Evolutionary conservation across 2,329 filamentous ascomycete genomes (phyloP).

Genomic region (Ceratocystiopsis minuta): DNA sequence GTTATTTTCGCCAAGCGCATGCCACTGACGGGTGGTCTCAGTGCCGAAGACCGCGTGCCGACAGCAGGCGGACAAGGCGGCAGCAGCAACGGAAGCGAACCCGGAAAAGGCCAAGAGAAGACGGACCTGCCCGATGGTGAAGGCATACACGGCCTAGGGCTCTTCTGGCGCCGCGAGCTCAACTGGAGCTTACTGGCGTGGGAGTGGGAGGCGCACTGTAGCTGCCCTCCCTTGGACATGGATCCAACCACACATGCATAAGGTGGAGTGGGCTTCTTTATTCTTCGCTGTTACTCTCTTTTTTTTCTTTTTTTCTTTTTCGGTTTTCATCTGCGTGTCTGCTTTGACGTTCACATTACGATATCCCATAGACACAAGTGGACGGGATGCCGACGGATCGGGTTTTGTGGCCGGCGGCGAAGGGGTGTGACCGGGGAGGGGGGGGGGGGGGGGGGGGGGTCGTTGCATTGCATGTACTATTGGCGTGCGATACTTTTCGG

Average conservation of each 20-base stretch:
- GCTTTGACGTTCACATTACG: no score
- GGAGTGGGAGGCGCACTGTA: slow-evolving; percentile 44
- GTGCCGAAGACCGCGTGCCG: slow-evolving; percentile 47
- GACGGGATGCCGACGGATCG: no score
- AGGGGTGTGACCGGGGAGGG: no score
- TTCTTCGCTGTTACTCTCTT: not conserved
- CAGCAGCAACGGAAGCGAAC: no score
- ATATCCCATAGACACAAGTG: no score
- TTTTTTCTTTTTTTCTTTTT: not conserved
- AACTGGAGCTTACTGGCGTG: slow-evolving; percentile 76
- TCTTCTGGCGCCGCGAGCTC: slow-evolving; percentile 58
- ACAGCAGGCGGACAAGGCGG: not conserved
- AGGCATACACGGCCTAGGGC: slow-evolving; percentile 37
- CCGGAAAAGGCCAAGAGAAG: not conserved
- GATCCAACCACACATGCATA: slow-evolving; percentile 9
- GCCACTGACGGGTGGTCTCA: slow-evolving; percentile 64
- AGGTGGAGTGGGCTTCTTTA: not conserved
- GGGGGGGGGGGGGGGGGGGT: no score
- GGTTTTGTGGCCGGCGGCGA: no score
- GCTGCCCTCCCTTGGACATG: slow-evolving; percentile 14
- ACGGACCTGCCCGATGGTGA: slow-evolving; percentile 1
- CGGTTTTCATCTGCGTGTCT: not conserved
- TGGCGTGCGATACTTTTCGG: no score
- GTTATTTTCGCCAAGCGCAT: slow-evolving; percentile 69
- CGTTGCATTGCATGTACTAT: no score